phyloP scores from a whole-genome alignment of 108 stramenopile genomes.

The Thalassiosira profunda region DNA sequence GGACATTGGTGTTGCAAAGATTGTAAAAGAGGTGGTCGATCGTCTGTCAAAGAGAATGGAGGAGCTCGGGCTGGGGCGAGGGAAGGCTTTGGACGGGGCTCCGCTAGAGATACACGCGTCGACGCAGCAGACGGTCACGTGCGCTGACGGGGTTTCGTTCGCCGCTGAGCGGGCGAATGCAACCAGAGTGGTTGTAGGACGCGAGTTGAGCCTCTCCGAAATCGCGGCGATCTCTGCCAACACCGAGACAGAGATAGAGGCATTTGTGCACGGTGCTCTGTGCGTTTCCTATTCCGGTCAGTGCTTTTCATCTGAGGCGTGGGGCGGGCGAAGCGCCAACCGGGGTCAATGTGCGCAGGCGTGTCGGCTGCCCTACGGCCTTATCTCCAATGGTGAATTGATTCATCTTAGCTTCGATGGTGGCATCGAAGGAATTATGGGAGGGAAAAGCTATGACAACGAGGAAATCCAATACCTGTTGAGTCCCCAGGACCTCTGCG shows the following conservation, averaged over 20 bases:
- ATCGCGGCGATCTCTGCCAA: slow-evolving; percentile 51
- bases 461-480: slow-evolving; percentile 66
- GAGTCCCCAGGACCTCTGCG: slow-evolving; percentile 83
- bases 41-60: neutral
- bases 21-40: slow-evolving; percentile 51
- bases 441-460: neutral
- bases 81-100: slow-evolving; percentile 42
- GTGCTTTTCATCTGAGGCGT: slow-evolving; percentile 74
- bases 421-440: slow-evolving; percentile 49
- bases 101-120: slow-evolving; percentile 68
- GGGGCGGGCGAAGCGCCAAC: slow-evolving; percentile 81
- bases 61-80: slow-evolving; percentile 1
- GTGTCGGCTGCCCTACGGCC: slow-evolving; percentile 77
- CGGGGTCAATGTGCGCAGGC: slow-evolving; percentile 87
- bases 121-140: slow-evolving; percentile 79
- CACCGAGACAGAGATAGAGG: slow-evolving; percentile 66
- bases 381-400: slow-evolving; percentile 69
- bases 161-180: slow-evolving; percentile 45
- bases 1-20: slow-evolving; percentile 61
- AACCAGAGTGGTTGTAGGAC: slow-evolving; percentile 68
- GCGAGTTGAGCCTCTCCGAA: slow-evolving; percentile 65
- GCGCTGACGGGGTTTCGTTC: slow-evolving; percentile 69
- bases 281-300: slow-evolving; percentile 80
- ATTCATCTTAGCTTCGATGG: slow-evolving; percentile 51
- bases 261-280: slow-evolving; percentile 82